Evolutionary conservation across 2,329 filamentous ascomycete genomes (phyloP).

Genomic region (Pyrenophora tritici-repentis): DNA sequence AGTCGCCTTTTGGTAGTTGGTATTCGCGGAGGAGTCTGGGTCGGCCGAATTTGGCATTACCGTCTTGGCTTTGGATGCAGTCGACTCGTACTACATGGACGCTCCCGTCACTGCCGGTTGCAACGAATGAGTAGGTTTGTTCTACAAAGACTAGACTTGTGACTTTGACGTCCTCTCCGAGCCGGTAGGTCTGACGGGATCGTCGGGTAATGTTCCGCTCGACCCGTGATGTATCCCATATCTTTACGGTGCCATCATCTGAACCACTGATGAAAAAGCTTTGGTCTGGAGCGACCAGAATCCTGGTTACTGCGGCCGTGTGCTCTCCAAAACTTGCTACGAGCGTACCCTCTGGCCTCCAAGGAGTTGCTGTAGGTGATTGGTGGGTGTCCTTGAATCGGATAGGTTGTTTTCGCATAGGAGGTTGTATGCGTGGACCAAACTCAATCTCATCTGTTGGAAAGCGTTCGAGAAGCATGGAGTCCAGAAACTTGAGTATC

Average conservation of each 20-base stretch:
- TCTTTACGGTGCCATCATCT: slow-evolving; percentile 85
- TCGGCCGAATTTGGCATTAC: slow-evolving; percentile 73
- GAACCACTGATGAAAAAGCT: slow-evolving; percentile 92
- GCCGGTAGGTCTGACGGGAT: slow-evolving; percentile 82
- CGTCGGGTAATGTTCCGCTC: slow-evolving; percentile 90
- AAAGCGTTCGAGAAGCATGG: slow-evolving; percentile 75
- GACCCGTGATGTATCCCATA: slow-evolving; percentile 90
- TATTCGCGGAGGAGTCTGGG: slow-evolving; percentile 74
- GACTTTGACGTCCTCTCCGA: slow-evolving; percentile 72
- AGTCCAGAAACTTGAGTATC: slow-evolving; percentile 71
- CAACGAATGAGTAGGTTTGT: slow-evolving; percentile 90
- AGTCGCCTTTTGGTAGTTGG: slow-evolving; percentile 73
- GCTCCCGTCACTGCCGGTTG: slow-evolving; percentile 85
- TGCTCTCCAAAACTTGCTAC: slow-evolving; percentile 92
- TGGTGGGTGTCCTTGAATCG: slow-evolving; percentile 59
- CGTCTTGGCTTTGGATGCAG: slow-evolving; percentile 60
- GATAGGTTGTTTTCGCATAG: slow-evolving; percentile 60
- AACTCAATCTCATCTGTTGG: slow-evolving; percentile 67
- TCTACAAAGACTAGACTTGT: slow-evolving; percentile 89
- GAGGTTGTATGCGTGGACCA: slow-evolving; percentile 77
- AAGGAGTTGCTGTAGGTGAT: slow-evolving; percentile 61
- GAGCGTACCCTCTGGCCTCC: slow-evolving; percentile 82
- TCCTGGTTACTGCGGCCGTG: slow-evolving; percentile 76
- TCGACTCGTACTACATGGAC: slow-evolving; percentile 83
- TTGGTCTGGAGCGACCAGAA: slow-evolving; percentile 86